Evolutionary conservation across 495 filamentous ascomycete genomes (phyloP).

Genomic region (Filosporella fistucella): DNA sequence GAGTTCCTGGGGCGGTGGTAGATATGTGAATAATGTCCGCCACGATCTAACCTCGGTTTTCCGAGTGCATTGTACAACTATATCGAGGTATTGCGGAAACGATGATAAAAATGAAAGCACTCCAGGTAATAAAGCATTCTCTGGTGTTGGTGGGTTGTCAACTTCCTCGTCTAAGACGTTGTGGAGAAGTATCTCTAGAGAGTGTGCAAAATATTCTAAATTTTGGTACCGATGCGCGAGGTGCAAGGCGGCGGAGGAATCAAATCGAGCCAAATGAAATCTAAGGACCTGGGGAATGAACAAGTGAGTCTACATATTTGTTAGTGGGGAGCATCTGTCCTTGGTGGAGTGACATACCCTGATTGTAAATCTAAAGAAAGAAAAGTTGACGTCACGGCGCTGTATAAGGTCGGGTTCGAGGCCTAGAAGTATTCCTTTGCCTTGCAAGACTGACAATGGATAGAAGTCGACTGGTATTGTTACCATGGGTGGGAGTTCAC

Average conservation of each 20-base stretch:
- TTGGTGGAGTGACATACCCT: slow-evolving; percentile 47
- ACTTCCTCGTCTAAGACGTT: slow-evolving; percentile 93
- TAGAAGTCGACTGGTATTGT: slow-evolving; percentile 81
- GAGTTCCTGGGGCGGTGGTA: slow-evolving; percentile 83
- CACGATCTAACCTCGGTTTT: slow-evolving; percentile 96
- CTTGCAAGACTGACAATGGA: slow-evolving; percentile 78
- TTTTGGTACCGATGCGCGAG: slow-evolving; percentile 78
- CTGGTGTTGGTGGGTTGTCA: slow-evolving; percentile 63
- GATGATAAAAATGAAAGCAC: slow-evolving; percentile 87
- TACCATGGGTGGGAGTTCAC: slow-evolving; percentile 60
- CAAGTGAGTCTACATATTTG: slow-evolving; percentile 63
- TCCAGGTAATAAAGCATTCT: slow-evolving; percentile 73
- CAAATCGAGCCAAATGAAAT: slow-evolving; percentile 65
- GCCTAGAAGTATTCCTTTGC: slow-evolving; percentile 83
- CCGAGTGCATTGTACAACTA: slow-evolving; percentile 93
- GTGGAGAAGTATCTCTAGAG: slow-evolving; percentile 87
- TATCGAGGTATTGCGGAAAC: slow-evolving; percentile 86
- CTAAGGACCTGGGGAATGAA: slow-evolving; percentile 86
- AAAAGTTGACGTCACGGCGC: slow-evolving; percentile 82
- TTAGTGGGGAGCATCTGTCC: background rate
- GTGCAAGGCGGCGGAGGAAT: slow-evolving; percentile 67
- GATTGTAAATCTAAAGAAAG: slow-evolving; percentile 78
- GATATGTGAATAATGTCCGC: slow-evolving; percentile 85
- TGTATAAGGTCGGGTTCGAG: slow-evolving; percentile 91
- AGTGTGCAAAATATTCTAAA: slow-evolving; percentile 87